These are phyloP conservation scores for Fusarium cyanostomum DNA, from an alignment of 2,329 filamentous ascomycete species.

Conservation along the genomic window DNA sequence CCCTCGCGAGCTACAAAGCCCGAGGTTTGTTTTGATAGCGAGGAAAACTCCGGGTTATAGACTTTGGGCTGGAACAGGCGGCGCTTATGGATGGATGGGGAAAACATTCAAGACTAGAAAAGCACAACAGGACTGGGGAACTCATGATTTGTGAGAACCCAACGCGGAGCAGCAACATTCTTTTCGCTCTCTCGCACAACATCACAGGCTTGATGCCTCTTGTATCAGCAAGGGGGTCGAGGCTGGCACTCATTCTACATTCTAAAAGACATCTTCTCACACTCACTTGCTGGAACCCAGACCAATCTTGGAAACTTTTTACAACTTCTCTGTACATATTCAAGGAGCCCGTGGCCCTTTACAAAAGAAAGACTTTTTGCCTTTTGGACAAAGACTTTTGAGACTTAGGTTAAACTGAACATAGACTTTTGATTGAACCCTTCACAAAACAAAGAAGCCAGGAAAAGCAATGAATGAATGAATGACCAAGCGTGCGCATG, in stretches of 20 bases:
- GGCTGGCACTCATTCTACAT: conserved; percentile 45
- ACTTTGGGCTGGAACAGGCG: conserved; percentile 42
- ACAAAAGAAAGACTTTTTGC: conserved; percentile 18
- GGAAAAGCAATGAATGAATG: background rate
- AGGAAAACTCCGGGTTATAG: conserved; percentile 35
- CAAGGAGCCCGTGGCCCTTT: conserved; percentile 10
- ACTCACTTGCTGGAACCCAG: conserved; percentile 35
- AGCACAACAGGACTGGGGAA: conserved; percentile 20
- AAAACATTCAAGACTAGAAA: conserved; percentile 33
- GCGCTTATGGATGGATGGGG: conserved; percentile 37
- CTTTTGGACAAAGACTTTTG: conserved; percentile 17
- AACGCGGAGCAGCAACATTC: conserved; percentile 20
- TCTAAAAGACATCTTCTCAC: conserved; percentile 38
- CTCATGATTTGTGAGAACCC: background rate
- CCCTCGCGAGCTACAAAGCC: conserved; percentile 38
- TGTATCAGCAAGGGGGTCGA: conserved; percentile 36
- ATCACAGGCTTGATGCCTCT: conserved; percentile 43
- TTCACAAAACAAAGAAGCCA: background rate
- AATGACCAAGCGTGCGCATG: background rate
- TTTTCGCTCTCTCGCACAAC: conserved; percentile 20
- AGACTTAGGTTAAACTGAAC: conserved; percentile 20
- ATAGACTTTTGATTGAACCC: conserved; percentile 19
- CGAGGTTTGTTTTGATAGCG: conserved; percentile 32
- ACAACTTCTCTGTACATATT: conserved; percentile 44
- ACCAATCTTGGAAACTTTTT: conserved; percentile 31